Conservation (phyloP, 257 asterid species). For the Ilex aquifolium region DNA sequence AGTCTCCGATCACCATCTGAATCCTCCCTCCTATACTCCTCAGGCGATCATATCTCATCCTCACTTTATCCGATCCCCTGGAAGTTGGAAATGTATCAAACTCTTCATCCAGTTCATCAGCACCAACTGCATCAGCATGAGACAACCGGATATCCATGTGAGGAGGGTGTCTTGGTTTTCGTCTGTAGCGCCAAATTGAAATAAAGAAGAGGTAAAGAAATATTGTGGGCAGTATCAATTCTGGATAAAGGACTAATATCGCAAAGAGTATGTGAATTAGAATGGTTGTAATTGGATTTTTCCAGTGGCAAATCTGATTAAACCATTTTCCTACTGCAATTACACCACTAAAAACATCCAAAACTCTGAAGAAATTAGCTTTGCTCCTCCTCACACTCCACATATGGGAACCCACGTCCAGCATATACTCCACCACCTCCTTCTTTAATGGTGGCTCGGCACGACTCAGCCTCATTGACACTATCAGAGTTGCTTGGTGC, state of each 20-base stretch:
- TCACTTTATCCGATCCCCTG: conserved; percentile 37
- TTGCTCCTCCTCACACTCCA: conserved; percentile 81
- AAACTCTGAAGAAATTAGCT: conserved; percentile 57
- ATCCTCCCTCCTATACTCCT: conserved; percentile 78
- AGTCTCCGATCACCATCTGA: conserved; percentile 65
- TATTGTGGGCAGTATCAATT: conserved; percentile 56
- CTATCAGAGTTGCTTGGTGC: conserved; percentile 49
- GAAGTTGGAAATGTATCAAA: conserved; percentile 72
- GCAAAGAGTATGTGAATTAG: conserved; percentile 60
- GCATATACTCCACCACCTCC: conserved; percentile 62
- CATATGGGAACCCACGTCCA: conserved; percentile 61
- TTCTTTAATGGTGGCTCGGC: conserved; percentile 74
- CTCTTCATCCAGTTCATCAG: conserved; percentile 72
- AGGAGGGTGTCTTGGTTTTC: conserved; percentile 82
- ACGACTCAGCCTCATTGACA: conserved; percentile 44
- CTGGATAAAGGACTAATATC: conserved; percentile 55
- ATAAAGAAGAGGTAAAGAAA: conserved; percentile 64
- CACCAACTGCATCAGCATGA: conserved; percentile 49
- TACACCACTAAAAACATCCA: conserved; percentile 42
- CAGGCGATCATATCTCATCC: conserved; percentile 72
- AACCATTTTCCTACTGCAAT: conserved; percentile 52
- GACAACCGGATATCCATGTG: conserved; percentile 81
- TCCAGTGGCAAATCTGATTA: conserved; percentile 69
- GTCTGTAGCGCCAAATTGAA: conserved; percentile 60
- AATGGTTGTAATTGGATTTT: conserved; percentile 70